A percentile compares a stretch with the other conserved stretches of the same genome.
These are phyloP conservation scores for Pyrus hybrid DNA, from an alignment of 331 rosid genomes.

Conservation along the genomic window DNA sequence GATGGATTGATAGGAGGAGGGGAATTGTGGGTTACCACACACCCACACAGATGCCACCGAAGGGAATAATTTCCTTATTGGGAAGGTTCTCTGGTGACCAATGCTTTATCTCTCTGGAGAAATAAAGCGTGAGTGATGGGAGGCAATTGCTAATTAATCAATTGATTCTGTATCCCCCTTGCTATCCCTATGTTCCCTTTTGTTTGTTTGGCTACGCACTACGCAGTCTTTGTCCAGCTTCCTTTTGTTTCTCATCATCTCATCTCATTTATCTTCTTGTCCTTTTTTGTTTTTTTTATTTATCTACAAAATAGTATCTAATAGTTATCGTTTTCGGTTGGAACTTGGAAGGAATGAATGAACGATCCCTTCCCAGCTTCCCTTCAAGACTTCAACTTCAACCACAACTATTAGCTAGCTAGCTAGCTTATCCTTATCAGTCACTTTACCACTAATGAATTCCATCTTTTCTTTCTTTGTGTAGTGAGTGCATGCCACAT, in stretches of 20 bases:
- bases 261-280: background rate
- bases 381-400: background rate
- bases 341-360: background rate
- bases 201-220: background rate
- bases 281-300: background rate
- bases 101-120: background rate
- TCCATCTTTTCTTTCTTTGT: background rate
- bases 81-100: background rate
- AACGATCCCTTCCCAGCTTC: background rate
- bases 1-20: background rate
- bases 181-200: background rate
- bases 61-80: background rate
- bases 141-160: background rate
- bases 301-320: background rate
- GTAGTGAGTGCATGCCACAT: background rate
- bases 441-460: background rate
- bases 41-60: background rate
- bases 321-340: background rate
- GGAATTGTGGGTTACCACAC: background rate
- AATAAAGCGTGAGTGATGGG: background rate
- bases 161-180: background rate
- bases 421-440: background rate
- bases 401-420: background rate
- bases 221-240: background rate
- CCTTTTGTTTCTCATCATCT: background rate